Conservation (phyloP, 495 filamentous ascomycete genomes). For the Penicillium parvum region DNA sequence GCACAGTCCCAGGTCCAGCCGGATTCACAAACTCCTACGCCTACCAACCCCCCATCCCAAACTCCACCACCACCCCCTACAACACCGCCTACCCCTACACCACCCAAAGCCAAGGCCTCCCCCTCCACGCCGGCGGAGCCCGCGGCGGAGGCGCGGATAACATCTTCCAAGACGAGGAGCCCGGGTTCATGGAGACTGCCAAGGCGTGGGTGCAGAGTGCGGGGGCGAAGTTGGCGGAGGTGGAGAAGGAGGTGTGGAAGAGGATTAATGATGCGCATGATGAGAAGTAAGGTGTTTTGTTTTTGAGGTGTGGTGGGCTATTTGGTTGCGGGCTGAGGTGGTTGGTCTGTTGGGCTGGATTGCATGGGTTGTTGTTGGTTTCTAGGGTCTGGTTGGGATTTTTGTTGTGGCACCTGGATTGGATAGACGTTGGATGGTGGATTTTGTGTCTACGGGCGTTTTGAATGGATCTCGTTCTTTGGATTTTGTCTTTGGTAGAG, state of each 20-base stretch:
- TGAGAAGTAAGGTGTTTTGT: conserved; percentile 9
- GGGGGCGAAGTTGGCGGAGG: conserved; percentile 56
- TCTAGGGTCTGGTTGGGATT: no score
- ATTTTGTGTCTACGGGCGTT: no score
- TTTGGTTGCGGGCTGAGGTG: no score
- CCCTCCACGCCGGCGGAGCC: conserved; percentile 21
- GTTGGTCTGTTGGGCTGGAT: no score
- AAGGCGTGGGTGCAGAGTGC: conserved; percentile 59
- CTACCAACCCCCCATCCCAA: conserved; percentile 24
- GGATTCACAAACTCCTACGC: conserved; percentile 17
- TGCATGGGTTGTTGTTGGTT: no score
- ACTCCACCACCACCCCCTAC: conserved; percentile 39
- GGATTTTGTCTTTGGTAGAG: no score
- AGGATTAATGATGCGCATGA: conserved; percentile 52
- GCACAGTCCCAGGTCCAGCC: no score
- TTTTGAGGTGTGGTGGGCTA: background rate
- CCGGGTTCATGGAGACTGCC: conserved; percentile 49
- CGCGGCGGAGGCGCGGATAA: conserved; percentile 16
- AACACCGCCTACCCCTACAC: conserved; percentile 48
- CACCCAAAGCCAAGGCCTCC: conserved; percentile 17
- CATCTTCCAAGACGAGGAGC: conserved; percentile 36
- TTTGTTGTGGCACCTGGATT: no score
- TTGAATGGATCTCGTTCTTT: no score
- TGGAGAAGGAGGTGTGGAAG: conserved; percentile 69
- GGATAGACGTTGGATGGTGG: no score